Conservation (phyloP, 1,284 basidiomycete genomes). For the Rhodotorula sp. region DNA sequence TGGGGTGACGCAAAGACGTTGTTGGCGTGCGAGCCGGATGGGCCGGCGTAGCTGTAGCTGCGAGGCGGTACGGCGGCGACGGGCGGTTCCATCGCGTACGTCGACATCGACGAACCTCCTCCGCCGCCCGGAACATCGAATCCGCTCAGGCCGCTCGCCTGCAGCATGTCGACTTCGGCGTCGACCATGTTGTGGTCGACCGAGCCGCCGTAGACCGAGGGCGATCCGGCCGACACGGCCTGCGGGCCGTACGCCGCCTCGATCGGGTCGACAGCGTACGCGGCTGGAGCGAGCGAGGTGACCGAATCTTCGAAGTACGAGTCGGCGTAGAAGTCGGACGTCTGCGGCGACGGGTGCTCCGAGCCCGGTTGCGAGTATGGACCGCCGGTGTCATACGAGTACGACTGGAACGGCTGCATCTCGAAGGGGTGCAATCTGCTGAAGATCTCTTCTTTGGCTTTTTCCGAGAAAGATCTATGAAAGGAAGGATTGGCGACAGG, state of each 20-base stretch:
- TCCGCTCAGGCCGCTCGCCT: conserved; percentile 9
- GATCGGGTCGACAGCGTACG: conserved; percentile 4
- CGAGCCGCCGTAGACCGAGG: not conserved
- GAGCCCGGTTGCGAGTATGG: not conserved
- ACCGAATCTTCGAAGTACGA: not conserved
- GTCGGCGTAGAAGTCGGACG: conserved; percentile 3
- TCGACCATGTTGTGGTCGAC: conserved; percentile 2
- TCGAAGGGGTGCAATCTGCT: not conserved
- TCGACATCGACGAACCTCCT: not conserved
- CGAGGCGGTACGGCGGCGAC: not conserved
- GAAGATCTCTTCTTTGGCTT: too few relatives aligned
- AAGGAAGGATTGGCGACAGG: not conserved
- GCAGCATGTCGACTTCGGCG: conserved; percentile 12
- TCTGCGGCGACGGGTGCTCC: not conserved
- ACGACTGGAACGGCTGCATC: conserved; percentile 1
- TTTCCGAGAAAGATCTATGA: too few relatives aligned
- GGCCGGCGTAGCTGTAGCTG: conserved; percentile 9
- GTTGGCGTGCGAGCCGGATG: too few relatives aligned
- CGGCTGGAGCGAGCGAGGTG: not conserved
- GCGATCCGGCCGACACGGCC: conserved; percentile 9
- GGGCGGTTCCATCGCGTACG: not conserved
- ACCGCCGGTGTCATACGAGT: not conserved
- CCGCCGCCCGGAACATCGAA: not conserved
- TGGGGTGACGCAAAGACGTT: not conserved
- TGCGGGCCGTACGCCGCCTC: conserved; percentile 13